These are phyloP conservation scores for Tilletia setariae DNA, from an alignment of 1,284 basidiomycete species.

Conservation along the genomic window DNA sequence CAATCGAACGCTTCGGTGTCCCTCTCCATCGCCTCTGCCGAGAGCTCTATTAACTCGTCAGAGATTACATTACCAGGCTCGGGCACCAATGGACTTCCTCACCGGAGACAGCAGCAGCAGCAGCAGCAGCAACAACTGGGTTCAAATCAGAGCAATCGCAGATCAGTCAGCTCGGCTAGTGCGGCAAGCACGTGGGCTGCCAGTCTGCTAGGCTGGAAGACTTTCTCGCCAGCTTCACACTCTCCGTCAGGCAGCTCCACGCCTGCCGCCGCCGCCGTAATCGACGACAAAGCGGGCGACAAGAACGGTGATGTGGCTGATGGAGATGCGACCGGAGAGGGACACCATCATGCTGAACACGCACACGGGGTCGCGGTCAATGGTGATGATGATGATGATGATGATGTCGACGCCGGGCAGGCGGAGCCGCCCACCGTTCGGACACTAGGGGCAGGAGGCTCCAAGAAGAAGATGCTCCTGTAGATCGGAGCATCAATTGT, in stretches of 20 bases:
- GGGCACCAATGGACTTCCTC: neutral
- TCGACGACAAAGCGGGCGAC: neutral
- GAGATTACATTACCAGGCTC: neutral
- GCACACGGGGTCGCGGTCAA: neutral
- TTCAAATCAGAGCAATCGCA: neutral
- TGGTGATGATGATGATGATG: neutral
- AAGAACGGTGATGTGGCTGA: neutral
- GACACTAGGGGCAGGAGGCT: neutral
- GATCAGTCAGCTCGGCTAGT: neutral
- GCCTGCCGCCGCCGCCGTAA: neutral
- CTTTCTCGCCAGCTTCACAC: neutral
- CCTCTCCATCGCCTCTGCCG: constrained; percentile 21
- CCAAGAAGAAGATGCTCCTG: too few relatives aligned
- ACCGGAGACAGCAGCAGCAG: neutral
- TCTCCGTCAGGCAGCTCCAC: neutral
- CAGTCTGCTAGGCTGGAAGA: constrained; percentile 13
- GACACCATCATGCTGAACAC: too few relatives aligned
- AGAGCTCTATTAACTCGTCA: neutral
- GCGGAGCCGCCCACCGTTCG: neutral
- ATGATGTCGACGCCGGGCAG: neutral
- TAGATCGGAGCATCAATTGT: too few relatives aligned
- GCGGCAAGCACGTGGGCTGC: constrained; percentile 1
- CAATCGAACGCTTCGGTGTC: constrained; percentile 27
- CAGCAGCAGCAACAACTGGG: neutral
- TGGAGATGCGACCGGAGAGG: neutral